phyloP scores from a whole-genome alignment of 2,329 filamentous ascomycete genomes.

The Magnaporthiopsis rhizophila region DNA sequence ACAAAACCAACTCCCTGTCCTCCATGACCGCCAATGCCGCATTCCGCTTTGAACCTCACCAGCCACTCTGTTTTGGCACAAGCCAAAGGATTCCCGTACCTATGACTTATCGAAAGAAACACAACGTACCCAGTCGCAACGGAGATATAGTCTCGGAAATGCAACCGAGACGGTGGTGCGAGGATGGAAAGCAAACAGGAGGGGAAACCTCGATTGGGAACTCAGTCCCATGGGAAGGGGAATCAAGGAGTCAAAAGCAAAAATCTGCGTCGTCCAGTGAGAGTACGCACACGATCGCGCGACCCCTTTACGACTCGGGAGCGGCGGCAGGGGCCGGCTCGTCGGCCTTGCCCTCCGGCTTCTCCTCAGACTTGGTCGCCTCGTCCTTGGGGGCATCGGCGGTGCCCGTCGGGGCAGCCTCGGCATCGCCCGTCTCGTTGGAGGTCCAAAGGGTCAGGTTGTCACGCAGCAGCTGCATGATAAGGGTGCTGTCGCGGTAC shows the following conservation, averaged over 20 bases:
- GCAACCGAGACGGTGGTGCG: conserved; percentile 1
- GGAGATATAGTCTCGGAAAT: conserved; percentile 1
- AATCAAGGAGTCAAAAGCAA: no score
- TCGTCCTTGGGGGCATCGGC: conserved; percentile 65
- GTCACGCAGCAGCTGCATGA: conserved; percentile 97
- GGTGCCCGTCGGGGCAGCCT: conserved; percentile 37
- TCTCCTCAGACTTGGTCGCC: conserved; percentile 45
- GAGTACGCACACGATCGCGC: not conserved
- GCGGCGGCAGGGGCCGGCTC: conserved; percentile 29
- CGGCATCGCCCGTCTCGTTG: conserved; percentile 58
- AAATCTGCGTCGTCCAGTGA: not conserved
- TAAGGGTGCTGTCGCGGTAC: conserved; percentile 98
- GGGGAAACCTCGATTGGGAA: conserved; percentile 1
- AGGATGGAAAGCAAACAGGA: conserved; percentile 2
- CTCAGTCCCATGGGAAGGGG: not conserved
- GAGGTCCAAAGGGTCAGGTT: conserved; percentile 99
- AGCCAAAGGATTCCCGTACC: conserved; percentile 4
- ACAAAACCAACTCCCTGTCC: conserved; percentile 5
- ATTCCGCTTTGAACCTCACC: conserved; percentile 16
- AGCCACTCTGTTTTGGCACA: conserved; percentile 10
- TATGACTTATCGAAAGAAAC: conserved; percentile 2
- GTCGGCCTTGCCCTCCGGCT: conserved; percentile 38
- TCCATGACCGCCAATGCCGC: conserved; percentile 8
- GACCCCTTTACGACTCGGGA: conserved; percentile 42
- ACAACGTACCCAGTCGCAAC: conserved; percentile 3